Evolutionary conservation across 140 eudicot species (phyloP), one percentile per base, ranked within the genome.

Genomic region (Bidens hawaiensis): DNA sequence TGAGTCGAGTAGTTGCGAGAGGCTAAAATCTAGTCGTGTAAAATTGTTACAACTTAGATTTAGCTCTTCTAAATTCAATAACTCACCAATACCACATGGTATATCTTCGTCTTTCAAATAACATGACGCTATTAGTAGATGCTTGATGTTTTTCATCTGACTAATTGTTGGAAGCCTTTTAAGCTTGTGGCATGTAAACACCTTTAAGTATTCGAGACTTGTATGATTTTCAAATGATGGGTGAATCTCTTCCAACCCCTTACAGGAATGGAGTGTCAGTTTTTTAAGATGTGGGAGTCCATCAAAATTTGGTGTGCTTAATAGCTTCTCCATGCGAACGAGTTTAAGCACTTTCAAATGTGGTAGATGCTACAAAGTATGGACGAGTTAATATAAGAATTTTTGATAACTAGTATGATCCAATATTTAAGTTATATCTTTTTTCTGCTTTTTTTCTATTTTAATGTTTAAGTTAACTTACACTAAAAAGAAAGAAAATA

Each of bases 1-100:
- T 61, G 43, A 71, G 76, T 2, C n/a, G 55, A 36, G 70, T 19
- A 49, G 43, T 49, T 27, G 51, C 14, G 26, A 11, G 1, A 30
- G 3, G 6, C 3, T 30, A 8, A 30, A n/a, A n/a, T n/a, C 36
- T 2, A 71, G 22, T 6, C n/a, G 8, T 19, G 57, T 49, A 50
- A 70, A 46, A 52, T 38, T 15, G 6, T 53, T 70, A 38, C n/a
- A n/a, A n/a, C n/a, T n/a, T n/a, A n/a, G n/a, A n/a, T n/a, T n/a
- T n/a, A n/a, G n/a, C n/a, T n/a, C n/a, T n/a, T n/a, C n/a, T n/a
- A n/a, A n/a, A n/a, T n/a, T n/a, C n/a, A n/a, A n/a, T n/a, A n/a
- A n/a, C 47, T 60, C 3, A 26, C 55, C 62, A 61, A 71, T 16
- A 15, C 26, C 38, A 13, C 6, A 15, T 11, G 41, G 50, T 14